Percentiles rank a stretch among this genome's conserved stretches.
These are phyloP conservation scores for Schoenoplectus tabernaemontani DNA, from an alignment of 202 grass and related monocot genomes.

Conservation along the genomic window DNA sequence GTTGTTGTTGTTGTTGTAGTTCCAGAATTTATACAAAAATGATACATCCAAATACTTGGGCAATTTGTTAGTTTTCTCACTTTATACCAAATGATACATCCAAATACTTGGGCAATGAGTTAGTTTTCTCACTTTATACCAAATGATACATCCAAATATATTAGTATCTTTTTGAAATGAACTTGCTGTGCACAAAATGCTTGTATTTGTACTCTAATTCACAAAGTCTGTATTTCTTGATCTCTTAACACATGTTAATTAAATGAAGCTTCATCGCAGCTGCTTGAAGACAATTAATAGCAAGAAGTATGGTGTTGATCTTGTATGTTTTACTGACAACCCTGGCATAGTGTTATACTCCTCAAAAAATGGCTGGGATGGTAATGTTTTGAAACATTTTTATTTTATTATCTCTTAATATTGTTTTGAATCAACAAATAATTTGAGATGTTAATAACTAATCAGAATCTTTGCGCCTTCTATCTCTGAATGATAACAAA, in stretches of 20 bases:
- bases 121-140: no score
- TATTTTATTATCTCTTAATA: background rate
- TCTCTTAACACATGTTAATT: constrained; percentile 8
- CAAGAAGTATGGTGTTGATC: constrained; percentile 97
- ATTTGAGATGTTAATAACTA: constrained; percentile 19
- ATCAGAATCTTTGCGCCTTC: constrained; percentile 86
- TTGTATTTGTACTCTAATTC: background rate
- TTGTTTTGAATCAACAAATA: constrained; percentile 2
- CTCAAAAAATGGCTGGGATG: constrained; percentile 99
- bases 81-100: no score
- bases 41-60: background rate
- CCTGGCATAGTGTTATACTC: constrained; percentile 81
- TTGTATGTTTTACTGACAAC: constrained; percentile 91
- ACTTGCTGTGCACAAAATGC: background rate
- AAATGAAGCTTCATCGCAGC: constrained; percentile 27
- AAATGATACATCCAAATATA: no score
- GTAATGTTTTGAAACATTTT: constrained; percentile 35
- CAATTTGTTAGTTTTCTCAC: no score
- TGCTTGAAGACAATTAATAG: constrained; percentile 99
- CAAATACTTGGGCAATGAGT: no score
- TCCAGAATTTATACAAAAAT: background rate
- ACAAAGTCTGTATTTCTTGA: background rate
- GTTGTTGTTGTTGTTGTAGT: no score
- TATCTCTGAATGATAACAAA: constrained; percentile 91
- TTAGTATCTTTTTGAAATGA: background rate